phyloP scores from a whole-genome alignment of 2,329 filamentous ascomycete genomes.

The Aaosphaeria arxii region DNA sequence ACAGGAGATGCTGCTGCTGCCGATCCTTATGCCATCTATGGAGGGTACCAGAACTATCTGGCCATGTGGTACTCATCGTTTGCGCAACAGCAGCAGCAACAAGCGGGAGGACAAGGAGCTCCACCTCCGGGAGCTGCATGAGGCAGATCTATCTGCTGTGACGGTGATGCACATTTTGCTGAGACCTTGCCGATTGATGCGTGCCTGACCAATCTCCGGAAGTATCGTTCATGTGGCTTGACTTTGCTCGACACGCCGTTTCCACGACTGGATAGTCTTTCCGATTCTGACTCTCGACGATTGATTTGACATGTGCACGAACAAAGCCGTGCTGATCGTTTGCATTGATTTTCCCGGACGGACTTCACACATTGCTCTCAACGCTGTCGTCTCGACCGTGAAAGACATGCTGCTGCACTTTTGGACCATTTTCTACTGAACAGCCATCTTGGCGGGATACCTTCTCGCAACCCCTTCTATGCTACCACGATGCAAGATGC shows the following conservation, averaged over 20 bases:
- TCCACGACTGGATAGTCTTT: not conserved
- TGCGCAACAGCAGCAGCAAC: conserved; percentile 48
- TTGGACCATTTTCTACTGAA: too few species aligned
- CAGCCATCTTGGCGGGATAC: too few species aligned
- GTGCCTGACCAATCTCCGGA: conserved; percentile 34
- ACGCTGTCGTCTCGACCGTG: too few species aligned
- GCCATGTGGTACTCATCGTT: conserved; percentile 77
- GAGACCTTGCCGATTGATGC: conserved; percentile 34
- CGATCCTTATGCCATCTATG: conserved; percentile 70
- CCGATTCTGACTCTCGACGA: too few species aligned
- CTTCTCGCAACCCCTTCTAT: too few species aligned
- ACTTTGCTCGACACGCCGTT: not conserved
- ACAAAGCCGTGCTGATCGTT: too few species aligned
- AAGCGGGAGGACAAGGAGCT: conserved; percentile 22
- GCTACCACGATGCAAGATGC: too few species aligned
- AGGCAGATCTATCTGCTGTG: conserved; percentile 28
- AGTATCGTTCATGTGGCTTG: conserved; percentile 1
- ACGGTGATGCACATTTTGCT: conserved; percentile 35
- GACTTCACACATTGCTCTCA: too few species aligned
- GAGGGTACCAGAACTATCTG: conserved; percentile 77
- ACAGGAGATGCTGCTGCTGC: conserved; percentile 49
- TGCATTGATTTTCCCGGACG: too few species aligned
- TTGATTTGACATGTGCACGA: too few species aligned
- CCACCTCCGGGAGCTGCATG: conserved; percentile 27
- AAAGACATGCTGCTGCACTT: too few species aligned